Percentiles rank a stretch among this genome's conserved stretches.
phyloP scores from a whole-genome alignment of 2,329 filamentous ascomycete species.

The Lizonia empirigonia region DNA sequence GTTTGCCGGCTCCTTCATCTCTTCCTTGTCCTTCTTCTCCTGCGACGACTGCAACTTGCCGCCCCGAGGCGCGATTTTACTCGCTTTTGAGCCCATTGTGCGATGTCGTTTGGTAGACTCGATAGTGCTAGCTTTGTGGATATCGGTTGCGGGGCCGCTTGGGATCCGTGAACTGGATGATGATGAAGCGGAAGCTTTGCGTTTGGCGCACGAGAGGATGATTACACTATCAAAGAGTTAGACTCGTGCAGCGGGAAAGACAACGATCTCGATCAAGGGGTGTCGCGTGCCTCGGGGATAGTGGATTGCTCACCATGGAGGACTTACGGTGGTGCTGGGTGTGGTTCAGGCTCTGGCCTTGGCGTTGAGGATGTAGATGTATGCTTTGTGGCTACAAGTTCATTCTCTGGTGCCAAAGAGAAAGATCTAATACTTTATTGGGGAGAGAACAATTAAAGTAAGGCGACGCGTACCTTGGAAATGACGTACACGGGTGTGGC shows the following conservation, averaged over 20 bases:
- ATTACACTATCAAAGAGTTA: conserved; percentile 19
- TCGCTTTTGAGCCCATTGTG: conserved; percentile 40
- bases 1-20: conserved; percentile 44
- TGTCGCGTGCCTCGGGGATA: conserved; percentile 1
- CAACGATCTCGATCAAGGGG: background rate
- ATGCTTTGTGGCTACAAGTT: conserved; percentile 9
- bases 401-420: background rate
- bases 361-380: background rate
- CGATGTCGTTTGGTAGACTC: background rate
- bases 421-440: conserved; percentile 11
- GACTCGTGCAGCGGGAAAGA: background rate
- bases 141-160: background rate
- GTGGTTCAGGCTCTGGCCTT: conserved; percentile 14
- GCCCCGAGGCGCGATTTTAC: conserved; percentile 25
- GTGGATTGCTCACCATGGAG: background rate
- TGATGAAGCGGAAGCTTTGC: conserved; percentile 14
- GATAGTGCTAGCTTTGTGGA: background rate
- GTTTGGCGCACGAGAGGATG: conserved; percentile 23
- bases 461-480: conserved; percentile 27
- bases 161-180: background rate
- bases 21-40: conserved; percentile 37
- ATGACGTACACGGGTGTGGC: conserved; percentile 34
- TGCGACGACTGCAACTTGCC: conserved; percentile 31
- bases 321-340: conserved; percentile 20
- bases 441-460: conserved; percentile 8